A percentile compares a stretch with the other conserved stretches of the same genome.
Conservation (phyloP, 768 basidiomycete genomes). For the Ephemerocybe angulata region DNA sequence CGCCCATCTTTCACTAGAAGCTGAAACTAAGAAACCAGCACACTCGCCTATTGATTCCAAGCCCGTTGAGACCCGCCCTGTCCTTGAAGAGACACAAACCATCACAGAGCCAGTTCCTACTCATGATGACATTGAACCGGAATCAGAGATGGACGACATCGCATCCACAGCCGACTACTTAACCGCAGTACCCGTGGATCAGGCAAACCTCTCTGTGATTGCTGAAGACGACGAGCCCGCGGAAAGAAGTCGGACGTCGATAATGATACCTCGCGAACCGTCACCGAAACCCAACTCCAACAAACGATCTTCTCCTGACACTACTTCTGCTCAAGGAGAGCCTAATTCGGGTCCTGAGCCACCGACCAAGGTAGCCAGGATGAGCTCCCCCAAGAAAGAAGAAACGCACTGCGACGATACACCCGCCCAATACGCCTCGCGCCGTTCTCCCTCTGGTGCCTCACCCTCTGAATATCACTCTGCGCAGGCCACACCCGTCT, state of each 20-base stretch:
- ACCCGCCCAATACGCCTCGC: neutral
- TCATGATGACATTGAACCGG: no score
- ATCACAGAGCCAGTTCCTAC: no score
- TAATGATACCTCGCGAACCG: conserved; percentile 1
- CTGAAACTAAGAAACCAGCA: neutral
- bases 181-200: conserved; percentile 18
- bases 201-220: conserved; percentile 58
- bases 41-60: neutral
- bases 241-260: conserved; percentile 37
- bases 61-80: neutral
- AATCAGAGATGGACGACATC: neutral
- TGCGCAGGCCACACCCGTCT: conserved; percentile 6
- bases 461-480: conserved; percentile 10
- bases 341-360: conserved; percentile 3
- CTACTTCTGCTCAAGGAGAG: neutral
- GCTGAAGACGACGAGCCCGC: conserved; percentile 64
- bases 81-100: neutral
- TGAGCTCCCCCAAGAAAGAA: neutral
- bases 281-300: neutral
- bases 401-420: neutral
- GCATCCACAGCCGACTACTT: neutral
- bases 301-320: neutral
- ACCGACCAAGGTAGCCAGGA: neutral
- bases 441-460: neutral
- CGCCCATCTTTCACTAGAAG: neutral